Conservation (phyloP, 164 flowering plant species). For the Stephania yunnanensis region DNA sequence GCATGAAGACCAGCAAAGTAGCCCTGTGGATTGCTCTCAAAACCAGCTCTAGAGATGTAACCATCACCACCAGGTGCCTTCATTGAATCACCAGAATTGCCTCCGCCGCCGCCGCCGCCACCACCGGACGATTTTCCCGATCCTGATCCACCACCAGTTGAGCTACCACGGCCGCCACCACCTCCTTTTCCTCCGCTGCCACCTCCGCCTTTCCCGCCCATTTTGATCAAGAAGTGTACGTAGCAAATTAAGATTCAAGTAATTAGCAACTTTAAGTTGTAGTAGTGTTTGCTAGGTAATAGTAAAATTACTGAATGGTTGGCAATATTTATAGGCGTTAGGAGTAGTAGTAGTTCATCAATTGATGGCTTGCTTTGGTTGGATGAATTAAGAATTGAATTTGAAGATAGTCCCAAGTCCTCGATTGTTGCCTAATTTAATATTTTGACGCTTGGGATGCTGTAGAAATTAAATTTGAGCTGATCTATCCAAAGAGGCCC, state of each 20-base stretch:
- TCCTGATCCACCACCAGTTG: no score
- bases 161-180: not conserved
- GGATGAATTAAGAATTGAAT: not conserved
- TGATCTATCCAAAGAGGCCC: no score
- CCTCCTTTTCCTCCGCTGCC: not conserved
- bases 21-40: slow-evolving; percentile 3
- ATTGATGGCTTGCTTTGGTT: no score
- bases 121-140: not conserved
- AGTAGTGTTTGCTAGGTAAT: no score
- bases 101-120: not conserved
- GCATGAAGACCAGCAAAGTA: not conserved
- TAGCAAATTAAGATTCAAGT: not conserved
- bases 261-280: no score
- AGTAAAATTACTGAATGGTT: no score
- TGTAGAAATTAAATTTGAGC: no score
- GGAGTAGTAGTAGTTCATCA: no score
- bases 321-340: no score
- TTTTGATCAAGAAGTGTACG: not conserved
- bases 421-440: no score
- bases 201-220: not conserved
- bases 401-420: no score
- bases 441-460: no score
- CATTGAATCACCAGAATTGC: not conserved
- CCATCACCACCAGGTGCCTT: not conserved
- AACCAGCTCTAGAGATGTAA: not conserved